Conservation (phyloP, 306 rosid genomes). For the Medicago arabica region DNA sequence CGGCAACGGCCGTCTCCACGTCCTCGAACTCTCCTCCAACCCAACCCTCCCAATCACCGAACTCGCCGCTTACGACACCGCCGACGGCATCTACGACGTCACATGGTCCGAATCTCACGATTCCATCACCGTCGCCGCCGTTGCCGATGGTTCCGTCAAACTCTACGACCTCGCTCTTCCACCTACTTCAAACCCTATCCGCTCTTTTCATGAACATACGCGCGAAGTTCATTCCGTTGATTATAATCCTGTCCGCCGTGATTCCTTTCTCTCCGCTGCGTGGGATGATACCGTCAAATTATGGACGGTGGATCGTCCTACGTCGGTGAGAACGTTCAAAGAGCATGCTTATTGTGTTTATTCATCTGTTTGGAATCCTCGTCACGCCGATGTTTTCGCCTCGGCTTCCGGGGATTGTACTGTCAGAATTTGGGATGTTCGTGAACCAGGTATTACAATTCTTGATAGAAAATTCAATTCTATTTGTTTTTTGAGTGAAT, state of each 20-base stretch:
- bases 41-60: conserved; percentile 63
- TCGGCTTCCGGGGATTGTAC: conserved; percentile 98
- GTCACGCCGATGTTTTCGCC: conserved; percentile 90
- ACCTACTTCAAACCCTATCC: conserved; percentile 77
- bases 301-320: conserved; percentile 87
- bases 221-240: conserved; percentile 86
- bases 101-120: conserved; percentile 97
- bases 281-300: conserved; percentile 93
- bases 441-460: conserved; percentile 56
- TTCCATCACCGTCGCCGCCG: conserved; percentile 80
- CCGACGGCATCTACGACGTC: conserved; percentile 89
- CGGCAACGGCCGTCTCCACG: conserved; percentile 93
- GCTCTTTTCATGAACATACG: conserved; percentile 89
- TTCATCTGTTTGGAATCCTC: conserved; percentile 90
- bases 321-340: conserved; percentile 80
- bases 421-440: conserved; percentile 86
- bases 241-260: conserved; percentile 94
- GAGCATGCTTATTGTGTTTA: conserved; percentile 95
- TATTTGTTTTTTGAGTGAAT: too few species aligned
- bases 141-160: conserved; percentile 95
- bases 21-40: conserved; percentile 67
- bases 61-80: conserved; percentile 75
- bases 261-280: conserved; percentile 84
- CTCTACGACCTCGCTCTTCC: conserved; percentile 84
- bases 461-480: too few species aligned